Conservation (phyloP, 1,284 basidiomycete species). For the Crucibulum cyathiforme region DNA sequence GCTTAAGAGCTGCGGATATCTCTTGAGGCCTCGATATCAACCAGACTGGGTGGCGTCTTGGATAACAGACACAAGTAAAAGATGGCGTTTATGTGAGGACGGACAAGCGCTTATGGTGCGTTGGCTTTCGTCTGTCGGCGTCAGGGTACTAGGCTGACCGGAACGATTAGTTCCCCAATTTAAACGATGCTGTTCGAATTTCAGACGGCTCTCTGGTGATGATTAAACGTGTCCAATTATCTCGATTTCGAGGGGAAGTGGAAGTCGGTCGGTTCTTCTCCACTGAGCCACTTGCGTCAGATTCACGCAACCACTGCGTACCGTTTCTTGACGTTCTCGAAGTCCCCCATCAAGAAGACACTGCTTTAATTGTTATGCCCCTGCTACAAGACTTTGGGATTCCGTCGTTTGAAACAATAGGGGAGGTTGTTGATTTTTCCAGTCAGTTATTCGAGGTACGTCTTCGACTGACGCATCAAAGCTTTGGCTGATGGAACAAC, state of each 20-base stretch:
- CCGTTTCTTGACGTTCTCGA: constrained; percentile 33
- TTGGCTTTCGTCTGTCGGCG: background rate
- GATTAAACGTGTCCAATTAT: background rate
- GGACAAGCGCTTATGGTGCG: constrained; percentile 6
- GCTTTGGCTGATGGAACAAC: background rate
- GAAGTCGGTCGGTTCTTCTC: constrained; percentile 23
- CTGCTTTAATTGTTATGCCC: constrained; percentile 38
- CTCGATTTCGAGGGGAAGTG: constrained; percentile 22
- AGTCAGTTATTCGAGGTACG: constrained; percentile 39
- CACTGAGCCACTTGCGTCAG: constrained; percentile 9
- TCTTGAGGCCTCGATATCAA: constrained; percentile 22
- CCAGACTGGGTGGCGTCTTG: constrained; percentile 31
- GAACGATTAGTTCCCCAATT: constrained; percentile 5
- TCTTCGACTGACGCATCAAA: background rate
- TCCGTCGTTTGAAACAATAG: constrained; percentile 35
- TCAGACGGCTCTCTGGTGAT: background rate
- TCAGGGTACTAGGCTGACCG: background rate
- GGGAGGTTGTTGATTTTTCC: constrained; percentile 39
- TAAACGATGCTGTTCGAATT: background rate
- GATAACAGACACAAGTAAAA: constrained; percentile 10
- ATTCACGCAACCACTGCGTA: constrained; percentile 35
- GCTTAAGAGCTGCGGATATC: constrained; percentile 20
- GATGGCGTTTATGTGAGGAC: constrained; percentile 18
- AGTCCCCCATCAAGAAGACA: constrained; percentile 21
- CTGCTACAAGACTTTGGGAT: constrained; percentile 28